A percentile compares a stretch with the other conserved stretches of the same genome.
phyloP scores from a whole-genome alignment of 2,329 filamentous ascomycete genomes.

The Cercospora citrullina region DNA sequence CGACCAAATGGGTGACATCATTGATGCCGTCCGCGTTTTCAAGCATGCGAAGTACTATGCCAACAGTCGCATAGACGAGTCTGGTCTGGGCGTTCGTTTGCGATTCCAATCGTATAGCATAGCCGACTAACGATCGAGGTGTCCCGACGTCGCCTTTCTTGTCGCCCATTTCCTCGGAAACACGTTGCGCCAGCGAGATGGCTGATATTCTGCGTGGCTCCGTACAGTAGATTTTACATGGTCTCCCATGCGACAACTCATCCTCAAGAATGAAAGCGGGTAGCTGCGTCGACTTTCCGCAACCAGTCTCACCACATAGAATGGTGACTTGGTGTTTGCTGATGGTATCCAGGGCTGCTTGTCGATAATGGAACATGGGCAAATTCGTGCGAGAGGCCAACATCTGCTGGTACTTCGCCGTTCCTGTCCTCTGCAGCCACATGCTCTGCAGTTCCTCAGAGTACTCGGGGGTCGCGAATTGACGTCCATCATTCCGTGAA shows the following conservation, averaged over 20 bases:
- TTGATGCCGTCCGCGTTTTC: slow-evolving; percentile 82
- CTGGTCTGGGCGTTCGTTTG: slow-evolving; percentile 79
- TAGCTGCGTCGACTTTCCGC: slow-evolving; percentile 97
- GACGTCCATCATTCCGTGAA: slow-evolving; percentile 27
- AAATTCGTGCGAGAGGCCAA: slow-evolving; percentile 73
- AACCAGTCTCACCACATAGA: slow-evolving; percentile 94
- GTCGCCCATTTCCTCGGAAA: slow-evolving; percentile 93
- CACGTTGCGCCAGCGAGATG: slow-evolving; percentile 86
- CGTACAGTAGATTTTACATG: slow-evolving; percentile 92
- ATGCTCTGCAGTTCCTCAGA: slow-evolving; percentile 50
- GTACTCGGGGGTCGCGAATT: slow-evolving; percentile 14
- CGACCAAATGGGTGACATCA: slow-evolving; percentile 88
- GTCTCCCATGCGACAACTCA: slow-evolving; percentile 73
- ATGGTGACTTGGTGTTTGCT: slow-evolving; percentile 83
- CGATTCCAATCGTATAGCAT: slow-evolving; percentile 89
- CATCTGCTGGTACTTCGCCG: slow-evolving; percentile 72
- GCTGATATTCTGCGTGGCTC: slow-evolving; percentile 95
- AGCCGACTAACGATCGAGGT: slow-evolving; percentile 80
- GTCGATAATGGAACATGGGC: slow-evolving; percentile 84
- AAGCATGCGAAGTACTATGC: slow-evolving; percentile 97
- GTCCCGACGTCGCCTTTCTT: slow-evolving; percentile 79
- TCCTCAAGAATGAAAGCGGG: slow-evolving; percentile 91
- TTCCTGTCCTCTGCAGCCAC: slow-evolving; percentile 55
- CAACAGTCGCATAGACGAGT: slow-evolving; percentile 81
- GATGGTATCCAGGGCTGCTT: slow-evolving; percentile 74